Evolutionary conservation across 1,284 basidiomycete genomes (phyloP).

Genomic region (Austroboletus rostrupii): DNA sequence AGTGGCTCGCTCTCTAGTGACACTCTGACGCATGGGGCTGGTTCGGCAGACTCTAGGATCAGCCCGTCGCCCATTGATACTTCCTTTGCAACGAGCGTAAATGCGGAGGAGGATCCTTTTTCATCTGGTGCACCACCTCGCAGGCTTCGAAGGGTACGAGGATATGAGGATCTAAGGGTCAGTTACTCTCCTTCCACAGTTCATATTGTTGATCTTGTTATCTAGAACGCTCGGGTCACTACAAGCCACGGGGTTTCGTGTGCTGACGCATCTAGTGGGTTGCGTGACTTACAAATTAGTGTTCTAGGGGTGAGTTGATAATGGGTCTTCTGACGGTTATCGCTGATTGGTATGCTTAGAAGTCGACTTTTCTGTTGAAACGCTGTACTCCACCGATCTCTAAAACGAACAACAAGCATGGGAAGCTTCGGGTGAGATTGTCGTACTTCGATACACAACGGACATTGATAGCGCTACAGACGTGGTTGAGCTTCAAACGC

Average conservation of each 20-base stretch:
- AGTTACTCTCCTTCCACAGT: background rate
- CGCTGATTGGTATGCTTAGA: slow-evolving; percentile 10
- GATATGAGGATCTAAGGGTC: slow-evolving; percentile 19
- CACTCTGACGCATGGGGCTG: background rate
- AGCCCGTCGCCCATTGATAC: slow-evolving; percentile 4
- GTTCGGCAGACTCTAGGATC: background rate
- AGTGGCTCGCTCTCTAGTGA: slow-evolving; percentile 3
- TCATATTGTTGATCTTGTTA: background rate
- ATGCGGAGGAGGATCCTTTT: slow-evolving; percentile 3
- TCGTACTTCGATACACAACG: background rate
- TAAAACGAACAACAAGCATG: slow-evolving; percentile 5
- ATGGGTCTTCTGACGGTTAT: background rate
- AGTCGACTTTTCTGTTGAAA: background rate
- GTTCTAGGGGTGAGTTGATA: slow-evolving; percentile 1
- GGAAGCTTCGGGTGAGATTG: slow-evolving; percentile 9
- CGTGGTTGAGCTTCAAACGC: background rate
- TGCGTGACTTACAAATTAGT: background rate
- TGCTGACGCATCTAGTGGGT: slow-evolving; percentile 1
- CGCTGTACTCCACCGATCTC: background rate
- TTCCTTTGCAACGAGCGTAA: slow-evolving; percentile 23
- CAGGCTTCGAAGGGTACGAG: slow-evolving; percentile 20
- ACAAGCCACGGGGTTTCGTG: background rate
- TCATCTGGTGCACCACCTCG: background rate
- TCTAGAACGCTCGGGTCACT: background rate
- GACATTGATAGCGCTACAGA: slow-evolving; percentile 7